These are phyloP conservation scores for Eleusine coracana DNA, from an alignment of 176 grass and related monocot genomes.

Conservation along the genomic window DNA sequence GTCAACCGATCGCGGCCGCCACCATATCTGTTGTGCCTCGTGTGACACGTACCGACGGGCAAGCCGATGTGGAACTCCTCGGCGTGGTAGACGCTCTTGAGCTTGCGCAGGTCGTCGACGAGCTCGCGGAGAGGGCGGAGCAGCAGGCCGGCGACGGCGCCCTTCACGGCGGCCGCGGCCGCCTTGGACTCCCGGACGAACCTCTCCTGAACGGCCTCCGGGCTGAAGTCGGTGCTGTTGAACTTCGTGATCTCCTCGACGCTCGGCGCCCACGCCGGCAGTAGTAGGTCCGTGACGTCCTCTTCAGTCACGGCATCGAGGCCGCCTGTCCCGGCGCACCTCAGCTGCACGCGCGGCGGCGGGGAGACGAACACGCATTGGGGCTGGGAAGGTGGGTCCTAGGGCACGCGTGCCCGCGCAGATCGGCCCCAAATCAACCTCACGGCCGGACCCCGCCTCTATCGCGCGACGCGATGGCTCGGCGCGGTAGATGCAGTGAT, in stretches of 20 bases:
- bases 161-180: slow-evolving; percentile 5
- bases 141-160: not conserved
- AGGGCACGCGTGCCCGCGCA: not conserved
- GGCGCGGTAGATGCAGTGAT: too few relatives aligned
- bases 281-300: not conserved
- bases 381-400: not conserved
- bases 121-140: slow-evolving; percentile 13
- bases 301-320: not conserved
- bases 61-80: slow-evolving; percentile 35
- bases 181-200: slow-evolving; percentile 4
- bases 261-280: slow-evolving; percentile 16
- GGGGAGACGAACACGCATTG: slow-evolving; percentile 5
- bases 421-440: too few relatives aligned
- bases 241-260: not conserved
- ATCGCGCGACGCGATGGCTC: too few relatives aligned
- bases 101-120: slow-evolving; percentile 2
- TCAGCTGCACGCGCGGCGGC: not conserved
- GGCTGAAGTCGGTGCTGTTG: not conserved
- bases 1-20: too few relatives aligned
- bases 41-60: not conserved
- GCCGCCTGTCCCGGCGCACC: not conserved
- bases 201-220: not conserved
- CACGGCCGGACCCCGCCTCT: too few relatives aligned
- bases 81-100: not conserved
- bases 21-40: too few relatives aligned